Evolutionary conservation across 345 rosid species (phyloP), one percentile per base, ranked within the genome.

Genomic region (Camelina hispida): DNA sequence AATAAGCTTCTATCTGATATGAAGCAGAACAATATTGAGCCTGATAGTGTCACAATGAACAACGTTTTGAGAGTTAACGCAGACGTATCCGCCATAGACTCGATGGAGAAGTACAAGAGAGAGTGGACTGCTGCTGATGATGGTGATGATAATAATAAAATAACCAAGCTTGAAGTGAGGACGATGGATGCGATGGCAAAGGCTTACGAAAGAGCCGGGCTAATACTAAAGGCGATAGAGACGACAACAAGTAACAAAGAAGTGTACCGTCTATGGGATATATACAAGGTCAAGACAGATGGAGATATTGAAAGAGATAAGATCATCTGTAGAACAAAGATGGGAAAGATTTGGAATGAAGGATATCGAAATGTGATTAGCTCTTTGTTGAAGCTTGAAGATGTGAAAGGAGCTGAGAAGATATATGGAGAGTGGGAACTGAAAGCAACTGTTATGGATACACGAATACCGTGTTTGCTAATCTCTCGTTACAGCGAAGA

Each of bases 51-150:
- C 58, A 60, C 57, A 6, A 13, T 32, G 2, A 59, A 70, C 58
- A 47, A 47, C 66, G 48, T 59, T 47, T 70, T 70, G 58, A 69
- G 56, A n/a, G 15, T 57, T 1, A 7, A 44, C 11, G 74, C 74
- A 3, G 4, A 46, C 0, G 23, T 4, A 46, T 14, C 12, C 6
- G 35, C 16, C 22, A 46, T 70, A n/a, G 11, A 46, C 22, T 8
- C 34, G 4, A 70, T 34, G 74, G 66, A 58, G 7, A 70, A 46
- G 57, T 70, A 46, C 10, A 58, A 17, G 32, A 70, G 13, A 16
- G 66, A 62, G 20, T 25, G 44, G 18, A 7, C 4, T 25, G 28
- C 28, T 25, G 28, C 28, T 25, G 28, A 25, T 23, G 25, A 23
- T 43, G 47, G 2, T 62, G 42, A 42, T 10, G 17, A 37, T 18